phyloP scores from a whole-genome alignment of 1,139 yeast species.

The Suhomyces kunorum region DNA sequence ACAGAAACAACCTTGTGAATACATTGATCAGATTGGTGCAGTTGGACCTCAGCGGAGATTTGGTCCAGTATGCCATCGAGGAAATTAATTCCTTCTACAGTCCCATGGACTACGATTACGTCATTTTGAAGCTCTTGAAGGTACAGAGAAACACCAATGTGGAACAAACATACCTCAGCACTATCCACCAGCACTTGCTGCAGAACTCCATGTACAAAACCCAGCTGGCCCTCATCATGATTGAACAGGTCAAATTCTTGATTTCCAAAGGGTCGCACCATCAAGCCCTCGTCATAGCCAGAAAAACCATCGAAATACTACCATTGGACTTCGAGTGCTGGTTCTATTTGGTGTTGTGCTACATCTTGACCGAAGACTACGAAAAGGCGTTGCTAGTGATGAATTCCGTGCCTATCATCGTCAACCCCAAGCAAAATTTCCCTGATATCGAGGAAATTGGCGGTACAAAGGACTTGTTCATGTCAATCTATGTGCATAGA shows the following conservation, averaged over 20 bases:
- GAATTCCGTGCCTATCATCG: slow-evolving; percentile 38
- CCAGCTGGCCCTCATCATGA: slow-evolving; percentile 38
- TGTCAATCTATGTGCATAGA: slow-evolving; percentile 29
- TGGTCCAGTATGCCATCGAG: slow-evolving; percentile 25
- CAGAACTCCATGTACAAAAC: slow-evolving; percentile 25
- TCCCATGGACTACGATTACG: slow-evolving; percentile 31
- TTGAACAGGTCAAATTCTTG: slow-evolving; percentile 43
- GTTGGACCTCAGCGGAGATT: slow-evolving; percentile 21
- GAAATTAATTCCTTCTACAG: slow-evolving; percentile 21
- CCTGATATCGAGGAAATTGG: slow-evolving; percentile 25
- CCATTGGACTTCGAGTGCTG: slow-evolving; percentile 49
- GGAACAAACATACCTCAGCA: slow-evolving; percentile 28
- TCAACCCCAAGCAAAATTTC: slow-evolving; percentile 15
- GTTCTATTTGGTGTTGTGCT: slow-evolving; percentile 38
- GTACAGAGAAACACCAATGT: slow-evolving; percentile 29
- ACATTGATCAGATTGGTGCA: slow-evolving; percentile 27
- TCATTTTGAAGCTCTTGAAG: slow-evolving; percentile 32
- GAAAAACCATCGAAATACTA: slow-evolving; percentile 33
- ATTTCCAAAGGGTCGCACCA: slow-evolving; percentile 30
- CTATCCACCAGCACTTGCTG: slow-evolving; percentile 28
- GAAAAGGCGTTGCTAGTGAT: slow-evolving; percentile 35
- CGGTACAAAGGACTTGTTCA: slow-evolving; percentile 36
- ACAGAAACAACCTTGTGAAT: slow-evolving; percentile 39
- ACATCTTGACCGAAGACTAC: slow-evolving; percentile 33
- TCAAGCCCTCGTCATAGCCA: slow-evolving; percentile 35